These are phyloP conservation scores for Mycena vitilis DNA, from an alignment of 768 basidiomycete genomes.

Conservation along the genomic window DNA sequence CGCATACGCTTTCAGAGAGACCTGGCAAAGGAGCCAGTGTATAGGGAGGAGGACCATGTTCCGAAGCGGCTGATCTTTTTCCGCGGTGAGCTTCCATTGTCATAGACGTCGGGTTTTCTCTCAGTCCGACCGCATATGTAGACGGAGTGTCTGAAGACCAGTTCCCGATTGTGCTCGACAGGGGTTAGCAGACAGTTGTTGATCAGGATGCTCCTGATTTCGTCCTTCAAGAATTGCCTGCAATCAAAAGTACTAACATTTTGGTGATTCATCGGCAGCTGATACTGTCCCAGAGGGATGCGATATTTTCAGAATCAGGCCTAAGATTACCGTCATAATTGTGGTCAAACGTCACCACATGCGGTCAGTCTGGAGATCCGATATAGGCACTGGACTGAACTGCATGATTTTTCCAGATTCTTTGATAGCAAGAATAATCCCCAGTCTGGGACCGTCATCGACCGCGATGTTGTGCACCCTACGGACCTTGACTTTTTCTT, in stretches of 20 bases:
- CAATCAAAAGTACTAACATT: constrained; percentile 63
- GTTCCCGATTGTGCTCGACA: too few species aligned
- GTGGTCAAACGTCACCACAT: constrained; percentile 84
- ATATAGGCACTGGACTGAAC: not conserved
- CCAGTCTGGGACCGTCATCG: constrained; percentile 81
- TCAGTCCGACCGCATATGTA: constrained; percentile 45
- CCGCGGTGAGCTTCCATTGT: constrained; percentile 59
- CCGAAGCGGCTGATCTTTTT: constrained; percentile 83
- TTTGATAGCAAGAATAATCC: constrained; percentile 73
- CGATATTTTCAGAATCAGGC: constrained; percentile 61
- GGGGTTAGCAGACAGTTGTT: constrained; percentile 65
- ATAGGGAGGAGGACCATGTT: constrained; percentile 38
- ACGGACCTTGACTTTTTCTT: constrained; percentile 83
- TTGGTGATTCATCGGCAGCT: constrained; percentile 36
- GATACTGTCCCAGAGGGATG: constrained; percentile 65
- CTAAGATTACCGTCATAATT: constrained; percentile 80
- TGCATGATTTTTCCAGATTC: constrained; percentile 47
- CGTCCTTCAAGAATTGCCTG: constrained; percentile 72
- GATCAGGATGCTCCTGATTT: too few species aligned
- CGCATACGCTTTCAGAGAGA: constrained; percentile 66
- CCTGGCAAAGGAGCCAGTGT: too few species aligned
- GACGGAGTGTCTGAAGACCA: constrained; percentile 68
- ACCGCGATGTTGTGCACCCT: constrained; percentile 74
- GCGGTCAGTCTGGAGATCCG: constrained; percentile 47
- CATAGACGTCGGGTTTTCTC: constrained; percentile 9